These are phyloP conservation scores for Schizosaccharomyces osmophilus DNA, from an alignment of 805 yeast genomes.

Conservation along the genomic window DNA sequence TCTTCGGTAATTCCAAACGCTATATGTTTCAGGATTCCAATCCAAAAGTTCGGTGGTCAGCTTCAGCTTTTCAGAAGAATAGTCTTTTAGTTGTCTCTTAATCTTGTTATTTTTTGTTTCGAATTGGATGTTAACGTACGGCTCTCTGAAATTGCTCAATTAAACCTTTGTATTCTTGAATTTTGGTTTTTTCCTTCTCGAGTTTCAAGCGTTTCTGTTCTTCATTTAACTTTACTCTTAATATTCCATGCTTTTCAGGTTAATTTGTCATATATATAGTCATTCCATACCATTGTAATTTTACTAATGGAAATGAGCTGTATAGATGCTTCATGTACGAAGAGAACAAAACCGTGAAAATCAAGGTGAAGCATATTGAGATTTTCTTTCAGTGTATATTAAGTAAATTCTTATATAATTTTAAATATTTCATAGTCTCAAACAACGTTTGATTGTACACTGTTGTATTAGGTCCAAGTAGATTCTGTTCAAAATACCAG, in stretches of 20 bases:
- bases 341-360: too few species aligned
- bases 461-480: too few species aligned
- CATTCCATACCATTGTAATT: background rate
- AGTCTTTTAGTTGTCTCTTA: background rate
- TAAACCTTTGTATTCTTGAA: background rate
- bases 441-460: too few species aligned
- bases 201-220: background rate
- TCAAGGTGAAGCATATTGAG: too few species aligned
- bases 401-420: too few species aligned
- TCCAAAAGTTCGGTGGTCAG: slow-evolving; percentile 33
- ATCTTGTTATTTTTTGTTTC: background rate
- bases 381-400: too few species aligned
- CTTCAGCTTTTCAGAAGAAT: slow-evolving; percentile 20
- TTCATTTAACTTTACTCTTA: background rate
- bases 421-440: too few species aligned
- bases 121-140: background rate
- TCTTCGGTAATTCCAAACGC: slow-evolving; percentile 74
- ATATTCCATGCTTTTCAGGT: background rate
- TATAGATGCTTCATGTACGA: too few species aligned
- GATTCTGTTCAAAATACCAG: too few species aligned
- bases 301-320: background rate
- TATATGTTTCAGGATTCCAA: slow-evolving; percentile 65
- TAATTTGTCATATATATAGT: background rate
- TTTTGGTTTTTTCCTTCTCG: background rate
- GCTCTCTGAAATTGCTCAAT: background rate